These are phyloP conservation scores for Aspergillus persii DNA, from an alignment of 2,329 filamentous ascomycete genomes.

Conservation along the genomic window DNA sequence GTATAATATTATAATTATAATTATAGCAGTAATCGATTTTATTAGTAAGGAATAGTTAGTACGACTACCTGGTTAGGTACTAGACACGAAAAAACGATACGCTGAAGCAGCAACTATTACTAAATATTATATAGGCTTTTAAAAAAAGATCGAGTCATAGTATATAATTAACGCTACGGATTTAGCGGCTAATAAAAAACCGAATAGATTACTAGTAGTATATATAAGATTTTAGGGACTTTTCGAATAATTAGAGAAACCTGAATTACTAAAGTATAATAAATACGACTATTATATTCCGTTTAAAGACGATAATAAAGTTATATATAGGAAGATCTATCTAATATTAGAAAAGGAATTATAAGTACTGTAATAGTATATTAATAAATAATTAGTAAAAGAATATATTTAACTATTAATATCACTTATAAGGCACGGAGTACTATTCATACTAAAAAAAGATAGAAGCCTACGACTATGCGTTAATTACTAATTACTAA, in stretches of 20 bases:
- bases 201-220: too few relatives aligned
- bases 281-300: not conserved
- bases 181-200: not conserved
- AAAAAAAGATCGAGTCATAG: not conserved
- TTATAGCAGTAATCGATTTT: not conserved
- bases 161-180: too few relatives aligned
- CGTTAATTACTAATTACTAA: constrained; percentile 1
- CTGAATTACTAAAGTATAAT: not conserved
- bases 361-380: not conserved
- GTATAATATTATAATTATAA: not conserved
- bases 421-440: not conserved
- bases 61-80: not conserved
- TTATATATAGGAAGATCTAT: not conserved
- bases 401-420: not conserved
- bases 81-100: not conserved
- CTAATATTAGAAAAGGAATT: too few relatives aligned
- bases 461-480: not conserved
- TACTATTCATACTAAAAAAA: constrained; percentile 8
- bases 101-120: too few relatives aligned
- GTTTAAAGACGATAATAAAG: not conserved
- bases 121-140: not conserved
- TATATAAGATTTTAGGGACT: too few relatives aligned
- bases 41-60: not conserved
- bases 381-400: not conserved
- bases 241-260: too few relatives aligned